These are phyloP conservation scores for Fusarium sp. DNA, from an alignment of 2,329 filamentous ascomycete species.

Conservation along the genomic window DNA sequence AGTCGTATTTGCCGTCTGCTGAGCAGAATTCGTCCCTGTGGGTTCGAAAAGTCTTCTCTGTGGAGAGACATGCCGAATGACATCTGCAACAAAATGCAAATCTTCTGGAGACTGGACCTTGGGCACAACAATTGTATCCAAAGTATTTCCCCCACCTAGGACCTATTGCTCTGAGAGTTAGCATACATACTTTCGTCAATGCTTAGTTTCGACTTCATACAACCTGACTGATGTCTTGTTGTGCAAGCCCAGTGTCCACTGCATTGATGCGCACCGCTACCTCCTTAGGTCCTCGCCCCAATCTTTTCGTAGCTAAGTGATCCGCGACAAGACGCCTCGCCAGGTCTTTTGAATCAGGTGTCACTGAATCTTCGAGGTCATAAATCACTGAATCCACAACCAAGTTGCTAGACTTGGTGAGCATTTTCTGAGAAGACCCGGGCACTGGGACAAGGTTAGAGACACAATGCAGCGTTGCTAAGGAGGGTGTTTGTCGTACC, in stretches of 20 bases:
- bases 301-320: background rate
- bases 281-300: background rate
- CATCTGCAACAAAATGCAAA: background rate
- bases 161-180: too few species aligned
- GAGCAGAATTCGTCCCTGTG: too few species aligned
- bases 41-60: too few species aligned
- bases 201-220: too few species aligned
- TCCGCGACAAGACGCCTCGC: background rate
- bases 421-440: conserved; percentile 24
- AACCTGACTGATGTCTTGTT: too few species aligned
- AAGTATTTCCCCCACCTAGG: background rate
- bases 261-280: conserved; percentile 1
- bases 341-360: background rate
- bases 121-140: conserved; percentile 3
- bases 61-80: background rate
- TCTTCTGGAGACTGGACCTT: conserved; percentile 4
- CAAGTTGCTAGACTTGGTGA: conserved; percentile 8
- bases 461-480: accelerated
- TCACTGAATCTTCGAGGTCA: conserved; percentile 26
- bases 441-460: background rate
- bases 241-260: background rate
- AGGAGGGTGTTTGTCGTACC: background rate
- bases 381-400: conserved; percentile 14
- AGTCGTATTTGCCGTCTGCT: too few species aligned
- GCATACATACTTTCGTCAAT: too few species aligned